These are phyloP conservation scores for Marchantia paleacea DNA, from an alignment of 225 moss, liverwort and hornwort species.

Conservation along the genomic window DNA sequence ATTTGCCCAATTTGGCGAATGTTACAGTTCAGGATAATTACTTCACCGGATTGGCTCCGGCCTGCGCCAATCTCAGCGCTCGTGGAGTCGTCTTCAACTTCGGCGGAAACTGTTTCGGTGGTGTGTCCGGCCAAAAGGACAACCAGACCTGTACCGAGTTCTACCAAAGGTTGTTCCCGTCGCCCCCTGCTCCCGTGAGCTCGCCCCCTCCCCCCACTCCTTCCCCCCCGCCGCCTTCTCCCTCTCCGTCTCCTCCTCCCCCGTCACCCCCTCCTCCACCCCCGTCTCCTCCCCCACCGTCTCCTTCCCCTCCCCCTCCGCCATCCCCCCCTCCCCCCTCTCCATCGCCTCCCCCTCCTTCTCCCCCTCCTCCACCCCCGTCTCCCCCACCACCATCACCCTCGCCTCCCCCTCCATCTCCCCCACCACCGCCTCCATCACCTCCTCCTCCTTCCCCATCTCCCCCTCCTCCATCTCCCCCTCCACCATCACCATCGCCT, in stretches of 20 bases:
- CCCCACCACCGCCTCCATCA: constrained; percentile 27
- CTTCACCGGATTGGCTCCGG: constrained; percentile 45
- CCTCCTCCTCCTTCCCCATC: constrained; percentile 13
- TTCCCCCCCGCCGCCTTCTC: not conserved
- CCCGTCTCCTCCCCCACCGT: not conserved
- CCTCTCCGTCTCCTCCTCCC: constrained; percentile 6
- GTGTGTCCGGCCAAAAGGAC: constrained; percentile 38
- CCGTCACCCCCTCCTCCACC: constrained; percentile 20
- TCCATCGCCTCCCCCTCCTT: constrained; percentile 1
- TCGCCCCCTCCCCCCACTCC: constrained; percentile 6
- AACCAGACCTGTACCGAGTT: constrained; percentile 52
- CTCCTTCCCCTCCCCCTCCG: constrained; percentile 11
- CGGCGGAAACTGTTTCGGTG: constrained; percentile 63
- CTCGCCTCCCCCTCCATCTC: not conserved
- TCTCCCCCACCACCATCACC: not conserved
- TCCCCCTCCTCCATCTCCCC: not conserved
- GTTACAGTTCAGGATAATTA: constrained; percentile 61
- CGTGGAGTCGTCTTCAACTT: constrained; percentile 49
- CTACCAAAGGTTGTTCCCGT: constrained; percentile 19
- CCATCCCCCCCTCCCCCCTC: constrained; percentile 7
- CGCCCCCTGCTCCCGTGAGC: constrained; percentile 12
- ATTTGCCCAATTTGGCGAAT: constrained; percentile 44
- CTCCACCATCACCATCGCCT: constrained; percentile 4
- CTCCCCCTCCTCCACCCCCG: constrained; percentile 8
- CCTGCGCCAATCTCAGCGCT: constrained; percentile 41